Base-by-base conservation (phyloP, 1,139 yeast species). In the Magnusiomyces fungicola region DNA sequence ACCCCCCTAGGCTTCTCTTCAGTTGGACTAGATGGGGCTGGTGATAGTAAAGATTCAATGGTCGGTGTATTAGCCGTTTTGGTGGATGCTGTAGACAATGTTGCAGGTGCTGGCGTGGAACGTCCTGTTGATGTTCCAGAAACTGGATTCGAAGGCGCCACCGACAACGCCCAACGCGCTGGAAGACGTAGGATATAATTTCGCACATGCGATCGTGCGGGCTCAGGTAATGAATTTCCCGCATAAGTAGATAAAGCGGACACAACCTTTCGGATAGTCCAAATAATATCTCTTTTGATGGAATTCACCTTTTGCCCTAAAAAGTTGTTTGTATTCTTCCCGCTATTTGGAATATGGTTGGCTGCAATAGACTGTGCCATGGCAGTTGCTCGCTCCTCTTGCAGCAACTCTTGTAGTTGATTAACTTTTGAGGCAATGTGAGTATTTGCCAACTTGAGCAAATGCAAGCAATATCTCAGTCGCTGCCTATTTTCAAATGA, bases 211-310 rank as follows among this genome's bases (percentile, higher is more conserved):
- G 84, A 72, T 55, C 95, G 78, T 3, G 96, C 95, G 1, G 96
- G 95, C 61, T 85, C 88, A 2, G 89, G 85, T 37, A 83, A 64
- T 2, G 87, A 78, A 52, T 74, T 77, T 0, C 88, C 87, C 0
- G 87, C 86, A 59, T 88, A 88, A 57, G 85, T 86, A 4, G 97
- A 86, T 14, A 92, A 84, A 38, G 92, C 79, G 41, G 81, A 80
- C 40, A 90, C 89, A 47, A 90, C 88, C 63, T 89, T 90, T 64
- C 88, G 86, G 24, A 92, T 90, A 0, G 97, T 92, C 3, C 85
- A 77, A 7, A 90, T 82, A 38, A 92, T 87, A 60, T 92, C 98
- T 54, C 81, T 78, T 58, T 86, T 85, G 43, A 92, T 68, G 32
- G 69, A 69, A 33, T 67, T 69, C 7, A 68, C 64, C n/a, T 70